A percentile compares a stretch with the other conserved stretches of the same genome.
phyloP scores from a whole-genome alignment of 768 basidiomycete genomes.

The Xerocomus brunneocitrinus region DNA sequence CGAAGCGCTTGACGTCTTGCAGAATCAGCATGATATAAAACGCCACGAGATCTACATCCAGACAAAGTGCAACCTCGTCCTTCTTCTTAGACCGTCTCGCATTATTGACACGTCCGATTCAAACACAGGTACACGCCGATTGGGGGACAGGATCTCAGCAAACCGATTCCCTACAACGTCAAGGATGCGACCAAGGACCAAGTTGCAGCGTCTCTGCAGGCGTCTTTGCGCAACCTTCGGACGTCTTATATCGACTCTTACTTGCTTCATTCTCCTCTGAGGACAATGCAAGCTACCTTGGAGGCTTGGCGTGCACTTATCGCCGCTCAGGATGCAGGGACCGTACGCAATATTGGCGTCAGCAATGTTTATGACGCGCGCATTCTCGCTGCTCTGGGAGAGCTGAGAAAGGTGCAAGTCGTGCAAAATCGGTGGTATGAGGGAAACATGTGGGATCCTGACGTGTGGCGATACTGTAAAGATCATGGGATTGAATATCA shows the following conservation, averaged over 20 bases:
- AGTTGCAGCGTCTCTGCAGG: slow-evolving; percentile 55
- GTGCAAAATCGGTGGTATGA: slow-evolving; percentile 88
- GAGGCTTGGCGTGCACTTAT: slow-evolving; percentile 67
- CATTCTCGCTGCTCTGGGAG: slow-evolving; percentile 48
- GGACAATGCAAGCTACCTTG: slow-evolving; percentile 52
- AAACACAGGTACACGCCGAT: slow-evolving; percentile 63
- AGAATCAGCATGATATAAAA: slow-evolving; percentile 53
- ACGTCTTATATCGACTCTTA: slow-evolving; percentile 77
- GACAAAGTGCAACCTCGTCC: slow-evolving; percentile 54
- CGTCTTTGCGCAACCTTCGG: slow-evolving; percentile 62
- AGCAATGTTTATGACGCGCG: slow-evolving; percentile 71
- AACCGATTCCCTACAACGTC: slow-evolving; percentile 72
- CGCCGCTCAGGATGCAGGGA: slow-evolving; percentile 59
- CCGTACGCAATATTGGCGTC: slow-evolving; percentile 61
- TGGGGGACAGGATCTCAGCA: slow-evolving; percentile 62
- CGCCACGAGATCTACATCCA: slow-evolving; percentile 74
- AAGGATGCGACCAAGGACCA: slow-evolving; percentile 50
- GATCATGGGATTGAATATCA: slow-evolving; percentile 67
- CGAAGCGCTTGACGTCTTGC: slow-evolving; percentile 55
- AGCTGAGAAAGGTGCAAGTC: slow-evolving; percentile 57
- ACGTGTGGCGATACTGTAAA: slow-evolving; percentile 61
- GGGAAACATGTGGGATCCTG: slow-evolving; percentile 70
- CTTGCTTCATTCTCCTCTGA: slow-evolving; percentile 72
- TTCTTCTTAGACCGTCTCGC: slow-evolving; percentile 2
- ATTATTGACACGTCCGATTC: neutral